Percentiles rank a stretch among this genome's conserved stretches.
These are phyloP conservation scores for Epichloe coenophiala DNA, from an alignment of 2,329 filamentous ascomycete genomes.

Conservation along the genomic window DNA sequence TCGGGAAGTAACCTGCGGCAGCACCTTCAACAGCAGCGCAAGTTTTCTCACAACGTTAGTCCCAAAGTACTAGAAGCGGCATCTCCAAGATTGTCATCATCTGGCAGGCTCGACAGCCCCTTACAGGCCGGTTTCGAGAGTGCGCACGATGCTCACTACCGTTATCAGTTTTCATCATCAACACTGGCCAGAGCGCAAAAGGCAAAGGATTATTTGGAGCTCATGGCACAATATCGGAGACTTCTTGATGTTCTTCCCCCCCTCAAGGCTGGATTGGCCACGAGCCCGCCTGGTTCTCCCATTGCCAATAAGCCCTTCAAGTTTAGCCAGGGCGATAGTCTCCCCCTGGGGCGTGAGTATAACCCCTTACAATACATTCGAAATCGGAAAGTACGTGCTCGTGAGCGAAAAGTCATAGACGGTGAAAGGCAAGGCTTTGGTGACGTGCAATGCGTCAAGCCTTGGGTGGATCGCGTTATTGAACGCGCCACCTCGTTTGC, in stretches of 20 bases:
- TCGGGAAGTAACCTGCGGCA: constrained; percentile 48
- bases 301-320: constrained; percentile 17
- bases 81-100: constrained; percentile 26
- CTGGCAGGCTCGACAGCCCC: constrained; percentile 28
- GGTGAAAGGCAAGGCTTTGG: constrained; percentile 65
- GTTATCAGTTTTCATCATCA: constrained; percentile 60
- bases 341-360: constrained; percentile 54
- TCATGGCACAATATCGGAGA: constrained; percentile 72
- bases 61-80: constrained; percentile 36
- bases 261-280: constrained; percentile 36
- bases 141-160: constrained; percentile 31
- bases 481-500: constrained; percentile 16
- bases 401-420: constrained; percentile 63
- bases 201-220: constrained; percentile 72
- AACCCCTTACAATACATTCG: constrained; percentile 89
- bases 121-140: constrained; percentile 34
- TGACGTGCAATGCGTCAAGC: constrained; percentile 55
- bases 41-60: constrained; percentile 46
- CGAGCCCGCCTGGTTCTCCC: constrained; percentile 30
- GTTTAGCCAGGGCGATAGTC: constrained; percentile 14
- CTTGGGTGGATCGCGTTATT: constrained; percentile 62
- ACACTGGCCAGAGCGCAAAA: constrained; percentile 74
- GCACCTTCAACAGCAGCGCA: constrained; percentile 59
- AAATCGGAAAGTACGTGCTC: constrained; percentile 72
- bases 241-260: constrained; percentile 65